These are phyloP conservation scores for Pezicula radicicola DNA, from an alignment of 2,329 filamentous ascomycete genomes.

Conservation along the genomic window DNA sequence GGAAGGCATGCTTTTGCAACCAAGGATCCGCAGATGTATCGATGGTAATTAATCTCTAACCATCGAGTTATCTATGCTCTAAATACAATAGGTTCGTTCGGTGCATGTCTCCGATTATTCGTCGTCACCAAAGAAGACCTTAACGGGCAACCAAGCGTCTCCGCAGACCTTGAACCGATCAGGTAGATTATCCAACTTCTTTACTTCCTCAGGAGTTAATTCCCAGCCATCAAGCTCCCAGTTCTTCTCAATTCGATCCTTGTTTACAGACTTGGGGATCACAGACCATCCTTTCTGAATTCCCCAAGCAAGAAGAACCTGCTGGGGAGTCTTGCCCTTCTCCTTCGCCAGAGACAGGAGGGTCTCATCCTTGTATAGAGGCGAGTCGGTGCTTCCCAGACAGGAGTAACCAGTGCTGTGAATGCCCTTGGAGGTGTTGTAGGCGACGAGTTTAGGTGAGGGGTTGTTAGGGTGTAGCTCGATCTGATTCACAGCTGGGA, in stretches of 20 bases:
- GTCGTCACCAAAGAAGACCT: conserved; percentile 82
- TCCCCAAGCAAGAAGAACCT: conserved; percentile 79
- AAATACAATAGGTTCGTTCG: no score
- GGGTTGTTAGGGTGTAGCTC: conserved; percentile 80
- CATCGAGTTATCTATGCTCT: no score
- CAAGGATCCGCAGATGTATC: no score
- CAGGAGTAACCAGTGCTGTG: conserved; percentile 74
- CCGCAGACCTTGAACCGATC: conserved; percentile 78
- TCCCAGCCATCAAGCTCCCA: conserved; percentile 72
- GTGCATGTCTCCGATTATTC: conserved; percentile 47
- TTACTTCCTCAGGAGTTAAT: conserved; percentile 69
- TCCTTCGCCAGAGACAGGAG: conserved; percentile 59
- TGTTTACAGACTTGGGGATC: conserved; percentile 80
- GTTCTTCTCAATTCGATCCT: conserved; percentile 72
- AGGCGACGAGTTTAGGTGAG: conserved; percentile 74
- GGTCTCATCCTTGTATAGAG: conserved; percentile 63
- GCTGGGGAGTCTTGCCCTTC: conserved; percentile 69
- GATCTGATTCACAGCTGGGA: conserved; percentile 75
- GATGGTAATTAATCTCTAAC: no score
- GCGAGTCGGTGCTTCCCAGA: conserved; percentile 68
- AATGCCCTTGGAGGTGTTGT: conserved; percentile 70
- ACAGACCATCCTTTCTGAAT: conserved; percentile 78
- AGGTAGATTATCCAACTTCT: conserved; percentile 45
- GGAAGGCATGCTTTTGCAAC: no score
- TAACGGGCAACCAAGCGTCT: conserved; percentile 70